Evolutionary conservation across 129 eudicot genomes (phyloP).

Genomic region (Lactuca sativa): DNA sequence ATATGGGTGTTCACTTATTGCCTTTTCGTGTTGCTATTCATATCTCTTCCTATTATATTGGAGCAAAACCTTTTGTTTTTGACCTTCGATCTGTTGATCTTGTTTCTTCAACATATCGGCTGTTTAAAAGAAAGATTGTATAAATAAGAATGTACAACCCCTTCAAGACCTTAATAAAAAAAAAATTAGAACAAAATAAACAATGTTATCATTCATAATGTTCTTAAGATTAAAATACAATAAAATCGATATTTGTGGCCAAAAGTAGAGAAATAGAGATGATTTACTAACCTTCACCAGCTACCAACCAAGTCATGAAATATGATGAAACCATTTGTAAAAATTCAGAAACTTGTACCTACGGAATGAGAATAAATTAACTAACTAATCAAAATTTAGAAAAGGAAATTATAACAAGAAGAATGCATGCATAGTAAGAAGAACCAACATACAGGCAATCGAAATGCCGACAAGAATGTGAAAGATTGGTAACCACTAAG

Average conservation of each 20-base stretch:
- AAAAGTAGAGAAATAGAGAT: not conserved
- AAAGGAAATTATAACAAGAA: not conserved
- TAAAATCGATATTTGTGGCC: not conserved
- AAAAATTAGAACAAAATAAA: too few species aligned
- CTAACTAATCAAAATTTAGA: not conserved
- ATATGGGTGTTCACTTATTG: too few species aligned
- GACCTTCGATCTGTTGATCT: too few species aligned
- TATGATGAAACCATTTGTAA: constrained; percentile 22
- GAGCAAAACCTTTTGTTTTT: too few species aligned
- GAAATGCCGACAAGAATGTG: constrained; percentile 4
- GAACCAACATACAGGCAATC: constrained; percentile 7
- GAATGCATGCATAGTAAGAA: not conserved
- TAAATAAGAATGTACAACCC: too few species aligned
- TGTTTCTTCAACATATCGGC: too few species aligned
- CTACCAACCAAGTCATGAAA: constrained; percentile 32
- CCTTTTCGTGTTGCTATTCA: too few species aligned
- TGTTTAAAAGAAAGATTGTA: too few species aligned
- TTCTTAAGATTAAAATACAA: too few species aligned
- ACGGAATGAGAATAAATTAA: constrained; percentile 7
- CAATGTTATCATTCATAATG: too few species aligned
- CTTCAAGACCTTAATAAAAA: too few species aligned
- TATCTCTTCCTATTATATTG: too few species aligned
- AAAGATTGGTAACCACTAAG: constrained; percentile 27
- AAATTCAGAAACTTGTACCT: constrained; percentile 16
- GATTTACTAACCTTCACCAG: constrained; percentile 25